Conservation (phyloP, 2,329 filamentous ascomycete genomes). For the Nothophoma quercina region DNA sequence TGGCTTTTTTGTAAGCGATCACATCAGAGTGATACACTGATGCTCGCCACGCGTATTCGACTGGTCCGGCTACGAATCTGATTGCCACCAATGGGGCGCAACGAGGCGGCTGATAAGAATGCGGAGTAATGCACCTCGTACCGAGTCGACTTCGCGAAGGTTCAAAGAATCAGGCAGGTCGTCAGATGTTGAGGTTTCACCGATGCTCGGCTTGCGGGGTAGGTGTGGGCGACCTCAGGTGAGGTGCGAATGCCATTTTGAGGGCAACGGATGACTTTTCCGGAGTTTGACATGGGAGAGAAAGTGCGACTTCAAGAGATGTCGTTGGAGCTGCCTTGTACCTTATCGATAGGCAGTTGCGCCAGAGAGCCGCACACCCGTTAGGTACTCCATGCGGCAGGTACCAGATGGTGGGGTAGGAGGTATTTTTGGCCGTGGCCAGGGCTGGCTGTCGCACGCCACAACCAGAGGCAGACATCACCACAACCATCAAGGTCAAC, state of each 20-base stretch:
- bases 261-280: neutral
- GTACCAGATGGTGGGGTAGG: conserved; percentile 14
- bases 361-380: conserved; percentile 12
- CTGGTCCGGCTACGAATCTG: conserved; percentile 7
- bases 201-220: conserved; percentile 14
- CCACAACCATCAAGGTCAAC: neutral
- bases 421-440: conserved; percentile 5
- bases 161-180: conserved; percentile 14
- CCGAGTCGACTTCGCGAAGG: neutral
- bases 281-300: neutral
- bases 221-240: neutral
- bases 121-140: conserved; percentile 17
- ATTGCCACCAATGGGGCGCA: conserved; percentile 18
- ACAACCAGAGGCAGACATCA: neutral
- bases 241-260: neutral
- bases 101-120: conserved; percentile 17
- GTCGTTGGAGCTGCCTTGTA: conserved; percentile 28
- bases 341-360: conserved; percentile 28
- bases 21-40: conserved; percentile 6
- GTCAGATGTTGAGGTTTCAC: conserved; percentile 16
- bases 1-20: conserved; percentile 13
- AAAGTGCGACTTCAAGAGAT: conserved; percentile 3
- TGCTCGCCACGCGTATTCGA: conserved; percentile 10
- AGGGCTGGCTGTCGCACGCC: neutral
- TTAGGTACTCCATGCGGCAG: conserved; percentile 16